Evolutionary conservation across 805 yeast species (phyloP).

Genomic region (Grigorovia yakushimaensis): DNA sequence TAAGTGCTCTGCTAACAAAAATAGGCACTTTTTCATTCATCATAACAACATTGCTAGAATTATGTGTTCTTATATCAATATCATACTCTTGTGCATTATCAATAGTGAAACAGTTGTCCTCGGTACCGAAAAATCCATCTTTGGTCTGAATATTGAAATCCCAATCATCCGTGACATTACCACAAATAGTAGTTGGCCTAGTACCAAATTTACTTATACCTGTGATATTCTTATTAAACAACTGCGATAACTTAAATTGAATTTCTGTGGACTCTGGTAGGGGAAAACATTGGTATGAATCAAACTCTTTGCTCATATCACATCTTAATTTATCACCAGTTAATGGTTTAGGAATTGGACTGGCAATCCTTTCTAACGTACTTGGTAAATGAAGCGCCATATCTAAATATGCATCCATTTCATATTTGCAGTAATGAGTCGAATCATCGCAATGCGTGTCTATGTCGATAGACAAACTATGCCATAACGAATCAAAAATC

Average conservation of each 20-base stretch:
- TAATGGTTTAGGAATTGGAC: constrained; percentile 74
- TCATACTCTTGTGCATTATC: constrained; percentile 19
- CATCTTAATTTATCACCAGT: constrained; percentile 66
- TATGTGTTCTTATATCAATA: constrained; percentile 29
- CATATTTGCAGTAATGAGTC: constrained; percentile 34
- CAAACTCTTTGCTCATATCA: constrained; percentile 50
- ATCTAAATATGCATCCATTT: constrained; percentile 58
- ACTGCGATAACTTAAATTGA: constrained; percentile 45
- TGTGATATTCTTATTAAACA: constrained; percentile 60
- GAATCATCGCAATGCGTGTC: constrained; percentile 35
- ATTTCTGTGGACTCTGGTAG: constrained; percentile 39
- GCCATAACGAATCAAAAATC: constrained; percentile 89
- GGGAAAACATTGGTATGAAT: constrained; percentile 73
- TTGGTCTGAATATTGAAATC: constrained; percentile 26
- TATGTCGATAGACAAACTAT: constrained; percentile 81
- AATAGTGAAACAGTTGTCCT: constrained; percentile 32
- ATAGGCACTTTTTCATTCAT: constrained; percentile 47
- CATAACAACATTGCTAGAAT: constrained; percentile 36
- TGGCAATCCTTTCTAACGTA: constrained; percentile 48
- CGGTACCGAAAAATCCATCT: constrained; percentile 24
- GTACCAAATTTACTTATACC: constrained; percentile 57
- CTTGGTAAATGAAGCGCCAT: constrained; percentile 64
- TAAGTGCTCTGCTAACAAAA: constrained; percentile 69
- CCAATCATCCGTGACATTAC: constrained; percentile 42
- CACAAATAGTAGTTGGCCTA: constrained; percentile 31